Conservation (phyloP, 2,329 filamentous ascomycete genomes). For the Cladophialophora bantiana region DNA sequence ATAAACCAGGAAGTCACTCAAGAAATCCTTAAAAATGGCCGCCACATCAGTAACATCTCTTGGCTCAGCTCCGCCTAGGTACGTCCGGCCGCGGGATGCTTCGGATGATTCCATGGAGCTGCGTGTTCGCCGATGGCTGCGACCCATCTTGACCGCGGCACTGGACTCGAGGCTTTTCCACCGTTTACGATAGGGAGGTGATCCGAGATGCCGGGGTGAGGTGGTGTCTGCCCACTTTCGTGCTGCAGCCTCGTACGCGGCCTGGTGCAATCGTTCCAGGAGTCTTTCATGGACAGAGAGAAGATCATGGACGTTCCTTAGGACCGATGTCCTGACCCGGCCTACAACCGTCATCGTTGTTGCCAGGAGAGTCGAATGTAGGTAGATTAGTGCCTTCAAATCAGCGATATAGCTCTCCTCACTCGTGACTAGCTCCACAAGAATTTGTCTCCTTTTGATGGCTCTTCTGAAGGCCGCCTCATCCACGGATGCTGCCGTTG, state of each 20-base stretch:
- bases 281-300: conserved; percentile 84
- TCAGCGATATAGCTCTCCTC: conserved; percentile 91
- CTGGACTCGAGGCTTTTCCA: conserved; percentile 53
- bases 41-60: conserved; percentile 62
- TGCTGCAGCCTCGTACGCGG: conserved; percentile 34
- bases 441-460: conserved; percentile 75
- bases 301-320: conserved; percentile 79
- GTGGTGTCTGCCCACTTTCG: conserved; percentile 40
- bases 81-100: conserved; percentile 18
- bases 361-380: conserved; percentile 76
- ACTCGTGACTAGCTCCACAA: conserved; percentile 84
- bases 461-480: conserved; percentile 74
- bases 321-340: conserved; percentile 74
- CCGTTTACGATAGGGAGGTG: conserved; percentile 29
- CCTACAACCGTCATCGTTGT: conserved; percentile 71
- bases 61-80: conserved; percentile 53
- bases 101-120: conserved; percentile 38
- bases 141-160: conserved; percentile 38
- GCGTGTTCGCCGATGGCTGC: conserved; percentile 23
- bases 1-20: conserved; percentile 83
- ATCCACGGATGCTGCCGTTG: conserved; percentile 63
- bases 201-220: conserved; percentile 35
- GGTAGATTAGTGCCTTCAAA: conserved; percentile 82
- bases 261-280: conserved; percentile 73
- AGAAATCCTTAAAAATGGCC: conserved; percentile 66